Base-by-base conservation (phyloP, 345 rosid genomes). In the Euphorbia tirucalli region DNA sequence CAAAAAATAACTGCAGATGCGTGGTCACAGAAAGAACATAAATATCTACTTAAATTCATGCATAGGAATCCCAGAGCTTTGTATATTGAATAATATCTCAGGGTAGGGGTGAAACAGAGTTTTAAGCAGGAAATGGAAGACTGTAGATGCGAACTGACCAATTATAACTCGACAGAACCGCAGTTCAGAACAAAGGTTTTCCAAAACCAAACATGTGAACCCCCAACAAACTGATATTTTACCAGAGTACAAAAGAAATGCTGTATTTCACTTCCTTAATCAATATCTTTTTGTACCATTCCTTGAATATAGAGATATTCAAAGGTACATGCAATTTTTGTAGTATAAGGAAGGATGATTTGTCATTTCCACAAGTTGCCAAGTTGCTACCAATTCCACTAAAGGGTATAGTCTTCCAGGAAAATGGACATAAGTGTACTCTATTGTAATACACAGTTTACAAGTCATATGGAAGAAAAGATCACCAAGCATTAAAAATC, bases 1-100 rank as follows among this genome's bases (percentile, higher is more conserved):
- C 28, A 32, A 77, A 32, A 77, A 65, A 63, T 48, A 77, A 44
- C 65, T 39, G 63, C 69, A 69, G 24, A 49, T 15, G 31, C 24
- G 25, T 11, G 16, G 41, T 18, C 54, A 35, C 35, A 30, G 57
- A 22, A 21, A 41, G 72, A 30, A 55, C 16, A 27, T 11, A 62
- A 69, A 41, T 21, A 27, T 61, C 54, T 50, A 52, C 18, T 32
- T 31, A 41, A 70, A 67, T n/a, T 59, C 52, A 28, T 14, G 46
- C 11, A 61, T 13, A 22, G 28, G 48, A 57, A 66, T 75, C 41
- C 46, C 54, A 57, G 66, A 74, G 65, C 65, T 25, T 50, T 32
- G 61, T 49, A 58, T 19, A 19, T 70, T 61, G 68, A 61, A 68
- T 35, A 64, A 49, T 4, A 56, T 35, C 41, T 25, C 6, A 14